A percentile compares a stretch with the other conserved stretches of the same genome.
Conservation (phyloP, 164 flowering plant species). For the Houttuynia cordata region DNA sequence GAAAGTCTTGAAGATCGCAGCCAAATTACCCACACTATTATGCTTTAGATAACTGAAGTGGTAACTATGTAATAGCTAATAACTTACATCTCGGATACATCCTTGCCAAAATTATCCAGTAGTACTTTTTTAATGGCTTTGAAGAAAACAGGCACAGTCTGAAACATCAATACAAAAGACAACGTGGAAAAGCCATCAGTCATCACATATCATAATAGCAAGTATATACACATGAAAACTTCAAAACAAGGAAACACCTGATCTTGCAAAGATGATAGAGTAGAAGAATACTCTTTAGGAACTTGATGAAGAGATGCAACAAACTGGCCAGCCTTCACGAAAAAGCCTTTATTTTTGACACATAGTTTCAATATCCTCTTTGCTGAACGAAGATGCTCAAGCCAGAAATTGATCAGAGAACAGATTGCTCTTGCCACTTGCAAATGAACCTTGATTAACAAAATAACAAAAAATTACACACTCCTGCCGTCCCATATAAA, state of each 20-base stretch:
- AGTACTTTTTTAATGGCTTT: conserved; percentile 52
- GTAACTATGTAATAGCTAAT: neutral
- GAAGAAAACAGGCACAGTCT: conserved; percentile 78
- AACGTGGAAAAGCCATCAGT: neutral
- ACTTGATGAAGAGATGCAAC: conserved; percentile 59
- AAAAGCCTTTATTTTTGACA: conserved; percentile 90
- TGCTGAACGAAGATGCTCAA: conserved; percentile 48
- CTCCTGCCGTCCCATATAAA: too few species aligned
- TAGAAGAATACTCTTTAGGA: conserved; percentile 68
- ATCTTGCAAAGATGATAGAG: conserved; percentile 78
- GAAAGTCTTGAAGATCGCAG: neutral
- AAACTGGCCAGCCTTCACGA: conserved; percentile 93
- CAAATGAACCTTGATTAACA: neutral
- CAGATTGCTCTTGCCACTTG: too few species aligned
- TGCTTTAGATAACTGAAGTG: neutral
- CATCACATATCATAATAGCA: neutral
- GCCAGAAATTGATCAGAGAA: neutral
- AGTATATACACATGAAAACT: neutral
- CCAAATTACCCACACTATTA: neutral
- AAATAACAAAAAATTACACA: too few species aligned
- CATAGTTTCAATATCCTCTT: conserved; percentile 56
- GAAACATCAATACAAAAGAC: conserved; percentile 5
- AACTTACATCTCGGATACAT: conserved; percentile 66
- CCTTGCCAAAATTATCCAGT: conserved; percentile 34
- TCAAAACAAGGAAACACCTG: conserved; percentile 31